Evolutionary conservation across 768 basidiomycete species (phyloP), one percentile per base, ranked within the genome.

Genomic region (Mycena metata): DNA sequence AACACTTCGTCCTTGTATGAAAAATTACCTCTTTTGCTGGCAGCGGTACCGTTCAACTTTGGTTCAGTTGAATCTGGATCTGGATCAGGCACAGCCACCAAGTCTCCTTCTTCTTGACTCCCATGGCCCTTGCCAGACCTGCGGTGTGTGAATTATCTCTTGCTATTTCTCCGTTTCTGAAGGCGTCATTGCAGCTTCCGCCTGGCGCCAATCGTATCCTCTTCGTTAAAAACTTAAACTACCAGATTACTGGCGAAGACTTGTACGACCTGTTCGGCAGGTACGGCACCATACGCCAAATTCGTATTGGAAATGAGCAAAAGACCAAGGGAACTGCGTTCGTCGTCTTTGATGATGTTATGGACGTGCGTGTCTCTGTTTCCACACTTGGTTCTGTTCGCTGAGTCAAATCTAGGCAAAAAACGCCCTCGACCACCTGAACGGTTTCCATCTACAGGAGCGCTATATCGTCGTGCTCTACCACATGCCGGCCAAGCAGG

Each of bases 401-500:
- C 64, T 61, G 26, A 63, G 52, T 60, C 57, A 43, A 46, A 55
- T 60, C 15, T 75, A 98, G 94, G 97, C 97, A 23, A 97, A 98
- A 81, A 96, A 96, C 76, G 97, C 97, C 0, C 88, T 98, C 64
- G 96, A 96, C 76, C 96, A 98, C 79, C 80, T 99, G 76, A 99
- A 99, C 74, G 97, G 97, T 50, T 99, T 99, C 83, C 97, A 99
- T 82, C 79, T 99, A 66, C 96, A 96, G 82, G 97, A 98, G 80
- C 92, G 97, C 26, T 99, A 99, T 81, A 97, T 99, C 60, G 97
- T 99, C 64, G 97, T 99, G 11, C 83, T 98, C 33, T 99, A 97
- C 76, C 96, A 99, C 77, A 97, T 98, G 91, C 95, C 96, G 42
- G 91, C 95, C n/a, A 95, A 96, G 79, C 95, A 96, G 75, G 95